Evolutionary conservation across 805 yeast genomes (phyloP).

Genomic region (Soucietia sequanensis): DNA sequence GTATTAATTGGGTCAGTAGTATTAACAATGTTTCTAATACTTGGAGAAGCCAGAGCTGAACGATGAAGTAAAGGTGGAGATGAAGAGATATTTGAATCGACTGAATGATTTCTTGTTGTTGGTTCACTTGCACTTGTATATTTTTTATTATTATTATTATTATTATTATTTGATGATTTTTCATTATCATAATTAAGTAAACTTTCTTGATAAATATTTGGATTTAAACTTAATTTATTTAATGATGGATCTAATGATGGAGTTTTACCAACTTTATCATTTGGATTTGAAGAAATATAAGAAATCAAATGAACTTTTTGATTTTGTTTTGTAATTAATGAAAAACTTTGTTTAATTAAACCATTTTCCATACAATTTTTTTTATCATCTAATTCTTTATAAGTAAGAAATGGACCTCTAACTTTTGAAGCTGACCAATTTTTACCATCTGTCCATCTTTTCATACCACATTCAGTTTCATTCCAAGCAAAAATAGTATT

Average conservation of each 20-base stretch:
- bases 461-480: slow-evolving; percentile 67
- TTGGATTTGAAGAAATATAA: slow-evolving; percentile 27
- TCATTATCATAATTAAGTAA: slow-evolving; percentile 5
- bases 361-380: slow-evolving; percentile 45
- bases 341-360: slow-evolving; percentile 62
- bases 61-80: too few species aligned
- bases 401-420: slow-evolving; percentile 30
- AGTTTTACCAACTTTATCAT: slow-evolving; percentile 4
- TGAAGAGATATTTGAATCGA: neutral
- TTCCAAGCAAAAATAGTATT: slow-evolving; percentile 73
- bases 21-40: neutral
- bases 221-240: slow-evolving; percentile 17
- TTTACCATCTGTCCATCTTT: slow-evolving; percentile 77
- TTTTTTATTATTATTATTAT: neutral
- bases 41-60: neutral
- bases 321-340: slow-evolving; percentile 51
- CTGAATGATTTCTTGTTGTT: neutral
- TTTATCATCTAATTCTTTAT: slow-evolving; percentile 55
- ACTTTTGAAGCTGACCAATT: slow-evolving; percentile 75
- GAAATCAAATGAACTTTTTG: slow-evolving; percentile 62
- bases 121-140: neutral
- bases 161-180: neutral
- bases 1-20: too few species aligned
- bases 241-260: slow-evolving; percentile 27
- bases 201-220: slow-evolving; percentile 21